These are phyloP conservation scores for Samsoniella hepiali DNA, from an alignment of 2,329 filamentous ascomycete genomes.

Conservation along the genomic window DNA sequence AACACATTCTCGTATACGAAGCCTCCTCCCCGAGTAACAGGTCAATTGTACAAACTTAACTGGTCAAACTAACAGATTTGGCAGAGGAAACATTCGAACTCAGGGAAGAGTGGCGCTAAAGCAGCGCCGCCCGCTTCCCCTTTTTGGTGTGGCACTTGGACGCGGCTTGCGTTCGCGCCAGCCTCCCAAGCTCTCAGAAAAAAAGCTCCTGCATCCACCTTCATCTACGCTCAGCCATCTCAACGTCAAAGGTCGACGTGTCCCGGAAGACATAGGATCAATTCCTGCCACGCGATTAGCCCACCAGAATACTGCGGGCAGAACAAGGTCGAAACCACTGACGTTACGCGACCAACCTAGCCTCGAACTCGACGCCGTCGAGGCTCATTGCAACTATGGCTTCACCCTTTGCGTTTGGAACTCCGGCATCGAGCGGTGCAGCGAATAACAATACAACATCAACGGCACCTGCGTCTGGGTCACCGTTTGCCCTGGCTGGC, in stretches of 20 bases:
- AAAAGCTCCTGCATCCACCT: conserved; percentile 20
- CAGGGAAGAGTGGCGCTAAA: neutral
- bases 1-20: too few species aligned
- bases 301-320: neutral
- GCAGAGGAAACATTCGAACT: neutral
- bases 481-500: conserved; percentile 25
- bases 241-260: neutral
- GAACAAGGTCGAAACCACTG: neutral
- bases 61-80: too few species aligned
- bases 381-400: conserved; percentile 29
- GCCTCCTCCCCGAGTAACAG: too few species aligned
- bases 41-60: too few species aligned
- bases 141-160: neutral
- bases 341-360: conserved; percentile 1
- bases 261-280: neutral
- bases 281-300: neutral
- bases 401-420: conserved; percentile 38
- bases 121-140: neutral
- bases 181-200: conserved; percentile 16
- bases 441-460: conserved; percentile 31
- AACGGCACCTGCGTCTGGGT: conserved; percentile 37
- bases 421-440: conserved; percentile 33
- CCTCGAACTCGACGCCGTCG: conserved; percentile 4
- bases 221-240: conserved; percentile 3
- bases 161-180: conserved; percentile 7